phyloP scores from a whole-genome alignment of 441 rosid species.

The Adansonia gregorii region DNA sequence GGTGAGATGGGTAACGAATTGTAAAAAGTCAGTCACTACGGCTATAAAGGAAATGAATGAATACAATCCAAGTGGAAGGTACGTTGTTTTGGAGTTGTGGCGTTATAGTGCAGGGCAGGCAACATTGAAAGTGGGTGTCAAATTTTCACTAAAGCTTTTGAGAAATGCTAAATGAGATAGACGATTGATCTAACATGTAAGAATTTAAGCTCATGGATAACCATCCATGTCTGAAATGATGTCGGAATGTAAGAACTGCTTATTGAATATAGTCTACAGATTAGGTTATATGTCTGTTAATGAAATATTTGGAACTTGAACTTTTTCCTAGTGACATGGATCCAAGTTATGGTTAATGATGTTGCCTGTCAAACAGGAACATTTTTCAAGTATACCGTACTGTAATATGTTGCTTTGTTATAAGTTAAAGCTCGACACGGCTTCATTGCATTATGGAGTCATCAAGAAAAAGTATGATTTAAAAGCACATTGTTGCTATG shows the following conservation, averaged over 20 bases:
- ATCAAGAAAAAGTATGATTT: no score
- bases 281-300: neutral
- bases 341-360: neutral
- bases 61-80: conserved; percentile 90
- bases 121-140: conserved; percentile 60
- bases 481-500: no score
- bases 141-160: conserved; percentile 42
- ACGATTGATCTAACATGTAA: neutral
- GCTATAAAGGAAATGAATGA: conserved; percentile 78
- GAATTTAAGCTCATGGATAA: neutral
- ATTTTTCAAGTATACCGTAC: no score
- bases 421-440: no score
- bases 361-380: neutral
- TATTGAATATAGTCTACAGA: neutral
- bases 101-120: conserved; percentile 66
- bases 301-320: no score
- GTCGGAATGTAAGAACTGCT: neutral
- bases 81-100: conserved; percentile 77
- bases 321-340: neutral
- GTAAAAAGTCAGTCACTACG: conserved; percentile 54
- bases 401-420: neutral
- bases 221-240: no score
- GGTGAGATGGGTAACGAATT: conserved; percentile 62
- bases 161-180: no score
- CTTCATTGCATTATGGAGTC: no score